Evolutionary conservation across 208 protist genomes (phyloP), one percentile per base, ranked within the genome.

Genomic region (Wallacemonas sp.): DNA sequence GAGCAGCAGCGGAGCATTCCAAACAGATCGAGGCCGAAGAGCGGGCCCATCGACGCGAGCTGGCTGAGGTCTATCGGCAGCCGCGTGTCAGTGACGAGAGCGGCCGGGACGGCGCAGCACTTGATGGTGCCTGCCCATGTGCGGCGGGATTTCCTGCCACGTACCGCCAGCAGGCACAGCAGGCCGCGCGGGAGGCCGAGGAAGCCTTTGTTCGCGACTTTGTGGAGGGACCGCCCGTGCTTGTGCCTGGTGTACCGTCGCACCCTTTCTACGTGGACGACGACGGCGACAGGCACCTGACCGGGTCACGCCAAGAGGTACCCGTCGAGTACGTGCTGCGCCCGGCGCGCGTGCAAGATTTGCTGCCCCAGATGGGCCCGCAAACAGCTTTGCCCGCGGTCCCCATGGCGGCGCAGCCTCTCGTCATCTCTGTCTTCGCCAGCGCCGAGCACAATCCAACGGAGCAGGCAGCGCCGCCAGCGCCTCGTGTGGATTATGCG

Each of bases 171-270:
- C 65, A 55, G 26, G 63, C 53, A 21, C 51, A 53, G 36, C 21
- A 55, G 21, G 49, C 45, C 9, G 69, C 70, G 31, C 27, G 60
- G 0, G 46, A 64, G 22, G 39, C 72, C 15, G 72, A 79, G 59
- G 66, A 53, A 24, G 77, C 55, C 15, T 83, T 83, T 60, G 36
- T 45, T 1, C 54, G 42, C 12, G 61, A 70, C 21, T 83, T 83
- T 27, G 44, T 83, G 12, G 45, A 74, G 4, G 66, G 62, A 24
- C 77, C 72, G 11, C 49, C 66, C 28, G 71, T 75, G 44, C 49
- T 70, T 27, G 26, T 82, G 59, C 62, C 31, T 11, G 26, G 31
- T 11, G 61, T 45, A 21, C 61, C 45, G 30, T 19, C 61, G 36
- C 19, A 41, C 0, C 19, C 38, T n/a, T 15, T 45, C 38, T 0